A percentile compares a stretch with the other conserved stretches of the same genome.
Conservation (phyloP, 805 yeast species). For the Gaillardinia entomophila region DNA sequence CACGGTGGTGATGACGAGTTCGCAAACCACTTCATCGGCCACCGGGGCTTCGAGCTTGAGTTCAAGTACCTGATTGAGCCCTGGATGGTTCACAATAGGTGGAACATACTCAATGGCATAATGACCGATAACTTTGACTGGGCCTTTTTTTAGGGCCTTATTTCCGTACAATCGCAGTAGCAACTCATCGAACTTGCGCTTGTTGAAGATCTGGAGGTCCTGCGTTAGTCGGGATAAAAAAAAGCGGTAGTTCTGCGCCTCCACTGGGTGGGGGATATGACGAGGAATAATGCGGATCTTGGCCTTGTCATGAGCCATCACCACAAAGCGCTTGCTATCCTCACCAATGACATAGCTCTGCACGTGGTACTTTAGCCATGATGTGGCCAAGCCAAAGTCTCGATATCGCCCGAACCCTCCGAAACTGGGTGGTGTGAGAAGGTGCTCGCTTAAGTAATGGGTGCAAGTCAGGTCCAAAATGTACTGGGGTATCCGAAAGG, state of each 20-base stretch:
- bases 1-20: not conserved
- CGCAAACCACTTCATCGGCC: not conserved
- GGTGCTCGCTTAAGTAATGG: not conserved
- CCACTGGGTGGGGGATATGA: not conserved
- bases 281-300: not conserved
- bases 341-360: not conserved
- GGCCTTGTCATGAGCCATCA: not conserved
- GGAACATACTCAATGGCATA: not conserved
- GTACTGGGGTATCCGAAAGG: not conserved
- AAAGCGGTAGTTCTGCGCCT: not conserved
- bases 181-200: not conserved
- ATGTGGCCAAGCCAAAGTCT: not conserved
- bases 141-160: not conserved
- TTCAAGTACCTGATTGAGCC: not conserved
- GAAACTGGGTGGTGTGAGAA: not conserved
- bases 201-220: not conserved
- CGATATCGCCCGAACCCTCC: not conserved
- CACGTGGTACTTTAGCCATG: not conserved
- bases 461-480: not conserved
- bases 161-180: slow-evolving; percentile 1
- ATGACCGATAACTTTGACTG: not conserved
- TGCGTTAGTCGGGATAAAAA: not conserved
- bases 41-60: not conserved
- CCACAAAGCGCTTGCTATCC: not conserved
- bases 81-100: not conserved